phyloP scores from a whole-genome alignment of 495 filamentous ascomycete species.

The Penicillium arizonense region DNA sequence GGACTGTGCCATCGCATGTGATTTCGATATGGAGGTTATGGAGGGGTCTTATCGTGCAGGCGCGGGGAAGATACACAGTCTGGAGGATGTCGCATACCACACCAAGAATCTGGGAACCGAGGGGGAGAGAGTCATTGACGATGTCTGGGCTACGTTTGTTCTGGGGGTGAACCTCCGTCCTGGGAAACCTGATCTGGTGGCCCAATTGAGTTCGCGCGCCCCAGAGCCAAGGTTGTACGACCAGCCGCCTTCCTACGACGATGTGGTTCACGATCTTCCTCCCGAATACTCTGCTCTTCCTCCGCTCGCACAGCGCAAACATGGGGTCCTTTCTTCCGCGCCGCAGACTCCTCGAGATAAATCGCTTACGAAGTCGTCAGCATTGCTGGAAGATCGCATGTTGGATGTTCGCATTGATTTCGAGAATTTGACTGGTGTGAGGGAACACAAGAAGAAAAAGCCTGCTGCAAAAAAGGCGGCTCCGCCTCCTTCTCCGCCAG shows the following conservation, averaged over 20 bases:
- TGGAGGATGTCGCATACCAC: slow-evolving; percentile 1
- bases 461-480: slow-evolving; percentile 35
- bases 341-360: slow-evolving; percentile 24
- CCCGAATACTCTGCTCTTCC: slow-evolving; percentile 38
- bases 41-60: slow-evolving; percentile 1
- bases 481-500: slow-evolving; percentile 20
- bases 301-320: slow-evolving; percentile 27
- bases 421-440: slow-evolving; percentile 48
- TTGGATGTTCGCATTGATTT: slow-evolving; percentile 46
- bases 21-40: slow-evolving; percentile 17
- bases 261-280: slow-evolving; percentile 41
- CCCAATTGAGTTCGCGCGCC: slow-evolving; percentile 16
- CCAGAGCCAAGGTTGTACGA: slow-evolving; percentile 21
- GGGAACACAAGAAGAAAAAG: slow-evolving; percentile 49
- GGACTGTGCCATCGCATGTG: slow-evolving; percentile 14
- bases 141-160: slow-evolving; percentile 13
- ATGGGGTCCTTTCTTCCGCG: slow-evolving; percentile 6
- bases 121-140: slow-evolving; percentile 9
- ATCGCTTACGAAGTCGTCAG: slow-evolving; percentile 37
- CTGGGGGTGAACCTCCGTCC: neutral
- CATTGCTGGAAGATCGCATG: slow-evolving; percentile 27
- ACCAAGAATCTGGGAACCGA: slow-evolving; percentile 1
- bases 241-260: slow-evolving; percentile 41
- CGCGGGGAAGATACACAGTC: neutral
- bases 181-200: slow-evolving; percentile 6